Base-by-base conservation (phyloP, 106 monocot species). In the Hemerocallis citrina region DNA sequence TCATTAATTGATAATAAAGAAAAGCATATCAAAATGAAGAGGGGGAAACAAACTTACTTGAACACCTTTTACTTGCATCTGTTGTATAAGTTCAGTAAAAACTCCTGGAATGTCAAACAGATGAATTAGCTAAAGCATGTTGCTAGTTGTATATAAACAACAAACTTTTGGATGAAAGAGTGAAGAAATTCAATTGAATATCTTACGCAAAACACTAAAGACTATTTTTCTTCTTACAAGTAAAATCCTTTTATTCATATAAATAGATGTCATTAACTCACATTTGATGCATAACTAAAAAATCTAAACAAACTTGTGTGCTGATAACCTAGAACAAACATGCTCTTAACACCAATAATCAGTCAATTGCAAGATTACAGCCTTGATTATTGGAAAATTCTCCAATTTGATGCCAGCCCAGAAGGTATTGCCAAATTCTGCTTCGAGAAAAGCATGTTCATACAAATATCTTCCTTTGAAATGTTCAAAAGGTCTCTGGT, bases 51-150 rank as follows among this genome's bases (percentile, higher is more conserved):
- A 59, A 35, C 77, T 73, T 78, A 86, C 94, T 71, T 95, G 94
- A 37, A 95, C 89, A 51, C 94, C 94, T 77, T 89, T 95, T 46
- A 95, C 94, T 83, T 95, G 89, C 89, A 95, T 95, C 58, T 95
- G 85, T 52, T 95, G 94, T 73, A 95, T 95, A 48, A 95, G 77
- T 69, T 95, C 94, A 34, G 94, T 95, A 67, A 95, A 95, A 63
- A 95, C 86, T 69, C 94, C 94, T 95, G 70, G n/a, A 66, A 68
- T 35, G 30, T 58, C n/a, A 70, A 47, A 1, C 29, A 28, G 52
- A 42, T 16, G 28, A 1, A 31, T 54, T 31, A 54, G 19, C 4
- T 20, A 54, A 13, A 15, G 5, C 30, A 54, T 54, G n/a, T 30
- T 10, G 28, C 12, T 54, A 15, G 3, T 2, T 12, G 16, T 30